These are phyloP conservation scores for Wakefieldia striispora DNA, from an alignment of 768 basidiomycete species.

Conservation along the genomic window DNA sequence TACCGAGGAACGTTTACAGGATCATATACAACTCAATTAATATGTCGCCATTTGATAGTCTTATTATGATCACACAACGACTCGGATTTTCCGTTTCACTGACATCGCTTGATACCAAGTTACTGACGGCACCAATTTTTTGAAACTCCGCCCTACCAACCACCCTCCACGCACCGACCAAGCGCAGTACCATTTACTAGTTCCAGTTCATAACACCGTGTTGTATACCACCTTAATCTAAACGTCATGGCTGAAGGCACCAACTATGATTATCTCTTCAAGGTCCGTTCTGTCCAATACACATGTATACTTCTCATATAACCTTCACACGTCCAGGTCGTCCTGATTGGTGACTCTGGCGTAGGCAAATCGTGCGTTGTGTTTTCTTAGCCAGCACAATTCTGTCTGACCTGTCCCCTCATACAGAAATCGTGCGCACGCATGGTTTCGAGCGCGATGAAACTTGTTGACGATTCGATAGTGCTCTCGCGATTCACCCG, in stretches of 20 bases:
- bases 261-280: constrained; percentile 99
- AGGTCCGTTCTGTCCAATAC: constrained; percentile 48
- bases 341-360: constrained; percentile 98
- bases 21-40: no score
- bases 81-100: no score
- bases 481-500: constrained; percentile 99
- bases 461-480: constrained; percentile 30
- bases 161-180: not conserved
- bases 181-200: no score
- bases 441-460: not conserved
- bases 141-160: constrained; percentile 31
- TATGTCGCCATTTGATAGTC: no score
- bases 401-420: not conserved
- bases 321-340: constrained; percentile 59
- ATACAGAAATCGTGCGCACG: constrained; percentile 34
- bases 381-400: not conserved
- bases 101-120: no score
- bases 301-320: not conserved
- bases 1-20: no score
- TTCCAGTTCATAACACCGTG: not conserved
- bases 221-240: constrained; percentile 4
- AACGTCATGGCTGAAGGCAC: constrained; percentile 80
- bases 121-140: constrained; percentile 1
- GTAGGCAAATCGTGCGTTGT: constrained; percentile 97
- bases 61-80: no score